Conservation (phyloP, 2,329 filamentous ascomycete genomes). For the Trichothecium roseum region DNA sequence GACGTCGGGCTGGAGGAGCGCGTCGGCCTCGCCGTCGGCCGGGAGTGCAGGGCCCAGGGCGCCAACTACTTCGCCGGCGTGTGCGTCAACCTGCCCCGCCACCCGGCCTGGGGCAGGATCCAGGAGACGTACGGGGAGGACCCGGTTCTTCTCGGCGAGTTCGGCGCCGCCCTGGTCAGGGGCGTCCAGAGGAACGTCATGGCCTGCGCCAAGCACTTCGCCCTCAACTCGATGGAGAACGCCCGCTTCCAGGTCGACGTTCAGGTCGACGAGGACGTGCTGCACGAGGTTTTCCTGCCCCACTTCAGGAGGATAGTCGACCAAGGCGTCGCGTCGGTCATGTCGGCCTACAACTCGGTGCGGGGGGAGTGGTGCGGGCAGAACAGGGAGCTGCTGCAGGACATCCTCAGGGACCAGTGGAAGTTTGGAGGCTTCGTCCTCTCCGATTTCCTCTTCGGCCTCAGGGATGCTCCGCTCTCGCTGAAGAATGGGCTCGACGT, state of each 20-base stretch:
- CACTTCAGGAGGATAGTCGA: slow-evolving; percentile 10
- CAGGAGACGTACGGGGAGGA: slow-evolving; percentile 14
- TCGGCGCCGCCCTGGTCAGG: slow-evolving; percentile 8
- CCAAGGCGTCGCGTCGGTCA: slow-evolving; percentile 8
- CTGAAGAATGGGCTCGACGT: slow-evolving; percentile 11
- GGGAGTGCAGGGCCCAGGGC: slow-evolving; percentile 8
- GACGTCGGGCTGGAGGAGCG: slow-evolving; percentile 9
- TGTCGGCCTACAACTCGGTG: slow-evolving; percentile 12
- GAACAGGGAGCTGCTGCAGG: slow-evolving; percentile 7
- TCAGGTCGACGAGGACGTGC: slow-evolving; percentile 6
- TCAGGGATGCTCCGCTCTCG: slow-evolving; percentile 7
- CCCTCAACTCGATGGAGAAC: slow-evolving; percentile 14
- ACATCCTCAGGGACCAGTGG: slow-evolving; percentile 10
- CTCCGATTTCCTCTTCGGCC: slow-evolving; percentile 10
- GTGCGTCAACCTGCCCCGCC: slow-evolving; percentile 12
- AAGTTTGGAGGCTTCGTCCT: slow-evolving; percentile 10
- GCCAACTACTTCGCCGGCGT: slow-evolving; percentile 12
- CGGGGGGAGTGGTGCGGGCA: slow-evolving; percentile 10
- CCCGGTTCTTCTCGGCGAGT: slow-evolving; percentile 10
- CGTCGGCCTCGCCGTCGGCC: slow-evolving; percentile 11
- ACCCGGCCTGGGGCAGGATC: slow-evolving; percentile 13
- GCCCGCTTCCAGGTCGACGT: slow-evolving; percentile 12
- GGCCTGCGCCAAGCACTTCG: slow-evolving; percentile 13
- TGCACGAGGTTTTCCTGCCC: slow-evolving; percentile 11
- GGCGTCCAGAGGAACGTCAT: slow-evolving; percentile 12